Base-by-base conservation (phyloP, 169 alveolate genomes). In the Cyclospora cayetanensis region DNA sequence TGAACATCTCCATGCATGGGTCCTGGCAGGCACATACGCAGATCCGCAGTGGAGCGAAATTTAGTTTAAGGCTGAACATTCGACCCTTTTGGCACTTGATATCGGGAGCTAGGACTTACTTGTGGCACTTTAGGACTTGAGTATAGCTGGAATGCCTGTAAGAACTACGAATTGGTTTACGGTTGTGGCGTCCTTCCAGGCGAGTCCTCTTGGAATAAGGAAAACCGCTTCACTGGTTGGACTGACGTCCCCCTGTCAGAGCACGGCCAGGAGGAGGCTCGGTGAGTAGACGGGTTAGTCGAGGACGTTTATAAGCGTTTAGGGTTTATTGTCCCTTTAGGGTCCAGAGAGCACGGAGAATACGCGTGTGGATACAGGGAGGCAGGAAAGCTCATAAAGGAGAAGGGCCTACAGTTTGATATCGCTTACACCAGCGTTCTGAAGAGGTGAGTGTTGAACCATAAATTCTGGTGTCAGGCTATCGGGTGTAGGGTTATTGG, bases 211-310 rank as follows among this genome's bases (percentile, higher is more conserved):
- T 98, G 99, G 99, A 98, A 99, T 95, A 95, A 96, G 90, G 99
- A 98, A 76, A 98, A 98, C 95, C 95, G 98, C 84, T 98, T 98
- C 95, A 98, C 99, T 1, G 99, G 99, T 20, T 99, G 99, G 99
- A 97, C 98, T 35, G 99, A 99, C 94, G 99, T 98, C 20, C 97
- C 97, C 43, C 96, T 99, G 82, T 95, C 99, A 42, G 97, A 97
- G 84, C 95, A 94, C 60, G 99, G 99, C 66, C 93, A 96, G 68
- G 92, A 96, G 86, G 99, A 98, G 95, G 99, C 99, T 25, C 93
- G 94, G 95, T 94, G 91, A 41, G 95, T 83, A 65, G 4, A 34
- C 2, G 11, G 2, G 53, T n/a, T n/a, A n/a, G n/a, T n/a, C n/a
- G n/a, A n/a, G n/a, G n/a, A n/a, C n/a, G n/a, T n/a, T n/a, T n/a